phyloP scores from a whole-genome alignment of 2,329 filamentous ascomycete species.

The Thelonectria olida region DNA sequence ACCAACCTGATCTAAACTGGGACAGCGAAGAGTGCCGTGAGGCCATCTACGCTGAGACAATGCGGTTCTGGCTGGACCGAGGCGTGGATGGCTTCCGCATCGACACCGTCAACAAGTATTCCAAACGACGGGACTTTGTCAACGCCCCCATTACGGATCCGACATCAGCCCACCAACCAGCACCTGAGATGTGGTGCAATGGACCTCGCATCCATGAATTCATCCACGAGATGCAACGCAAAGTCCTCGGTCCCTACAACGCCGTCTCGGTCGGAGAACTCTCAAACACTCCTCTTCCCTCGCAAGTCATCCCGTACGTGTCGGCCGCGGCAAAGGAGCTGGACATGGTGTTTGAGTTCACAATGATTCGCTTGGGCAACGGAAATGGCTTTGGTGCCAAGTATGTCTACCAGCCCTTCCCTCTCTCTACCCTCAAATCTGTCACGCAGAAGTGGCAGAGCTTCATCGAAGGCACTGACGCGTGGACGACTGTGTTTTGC shows the following conservation, averaged over 20 bases:
- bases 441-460: conserved; percentile 58
- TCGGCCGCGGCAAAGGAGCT: conserved; percentile 61
- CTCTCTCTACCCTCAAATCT: conserved; percentile 54
- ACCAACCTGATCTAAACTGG: conserved; percentile 84
- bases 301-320: conserved; percentile 64
- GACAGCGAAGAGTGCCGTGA: conserved; percentile 71
- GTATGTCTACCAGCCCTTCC: conserved; percentile 61
- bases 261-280: conserved; percentile 72
- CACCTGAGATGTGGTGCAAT: conserved; percentile 63
- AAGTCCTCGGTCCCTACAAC: conserved; percentile 62
- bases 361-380: conserved; percentile 63
- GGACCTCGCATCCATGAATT: conserved; percentile 72
- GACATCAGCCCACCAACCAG: conserved; percentile 51
- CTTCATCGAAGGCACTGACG: conserved; percentile 58
- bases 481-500: conserved; percentile 68
- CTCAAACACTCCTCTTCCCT: conserved; percentile 61
- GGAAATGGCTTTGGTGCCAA: conserved; percentile 57
- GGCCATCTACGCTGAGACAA: conserved; percentile 72
- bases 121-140: conserved; percentile 66
- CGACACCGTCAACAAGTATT: conserved; percentile 75
- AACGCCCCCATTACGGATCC: conserved; percentile 59
- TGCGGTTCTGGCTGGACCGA: conserved; percentile 78
- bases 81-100: conserved; percentile 73
- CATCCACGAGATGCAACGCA: conserved; percentile 64
- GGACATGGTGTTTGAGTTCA: conserved; percentile 70